phyloP scores from a whole-genome alignment of 1,139 yeast genomes.

The Lodderomyces theae region DNA sequence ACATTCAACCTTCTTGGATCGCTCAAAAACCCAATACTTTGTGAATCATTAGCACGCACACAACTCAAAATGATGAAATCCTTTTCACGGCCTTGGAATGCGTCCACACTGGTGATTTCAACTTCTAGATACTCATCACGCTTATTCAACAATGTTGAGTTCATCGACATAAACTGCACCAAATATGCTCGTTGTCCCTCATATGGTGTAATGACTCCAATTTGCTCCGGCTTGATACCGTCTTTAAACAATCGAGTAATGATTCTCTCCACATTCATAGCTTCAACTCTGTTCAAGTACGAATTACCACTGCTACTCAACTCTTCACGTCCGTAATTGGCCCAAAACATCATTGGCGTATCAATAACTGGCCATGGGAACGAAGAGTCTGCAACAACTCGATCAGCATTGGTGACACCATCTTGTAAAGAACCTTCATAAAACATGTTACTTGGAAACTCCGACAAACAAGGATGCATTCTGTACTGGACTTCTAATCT shows the following conservation, averaged over 20 bases:
- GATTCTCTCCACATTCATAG: constrained; percentile 82
- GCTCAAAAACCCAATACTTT: constrained; percentile 79
- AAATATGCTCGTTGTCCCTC: constrained; percentile 91
- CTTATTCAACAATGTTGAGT: constrained; percentile 58
- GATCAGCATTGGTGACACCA: constrained; percentile 77
- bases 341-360: constrained; percentile 95
- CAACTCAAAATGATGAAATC: constrained; percentile 86
- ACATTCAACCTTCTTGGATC: constrained; percentile 92
- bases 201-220: constrained; percentile 92
- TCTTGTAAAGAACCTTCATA: constrained; percentile 91
- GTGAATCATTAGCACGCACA: constrained; percentile 85
- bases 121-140: constrained; percentile 66
- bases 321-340: constrained; percentile 86
- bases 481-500: constrained; percentile 90
- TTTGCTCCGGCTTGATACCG: constrained; percentile 78
- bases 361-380: constrained; percentile 91
- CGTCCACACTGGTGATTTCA: constrained; percentile 92
- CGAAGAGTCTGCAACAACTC: constrained; percentile 51
- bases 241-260: constrained; percentile 72
- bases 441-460: constrained; percentile 88
- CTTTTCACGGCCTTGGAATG: constrained; percentile 95
- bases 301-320: constrained; percentile 80
- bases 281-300: constrained; percentile 85
- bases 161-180: constrained; percentile 72
- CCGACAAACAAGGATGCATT: constrained; percentile 88